Percentiles rank a stretch among this genome's conserved stretches.
These are phyloP conservation scores for Datisca glomerata DNA, from an alignment of 306 rosid species.

Conservation along the genomic window DNA sequence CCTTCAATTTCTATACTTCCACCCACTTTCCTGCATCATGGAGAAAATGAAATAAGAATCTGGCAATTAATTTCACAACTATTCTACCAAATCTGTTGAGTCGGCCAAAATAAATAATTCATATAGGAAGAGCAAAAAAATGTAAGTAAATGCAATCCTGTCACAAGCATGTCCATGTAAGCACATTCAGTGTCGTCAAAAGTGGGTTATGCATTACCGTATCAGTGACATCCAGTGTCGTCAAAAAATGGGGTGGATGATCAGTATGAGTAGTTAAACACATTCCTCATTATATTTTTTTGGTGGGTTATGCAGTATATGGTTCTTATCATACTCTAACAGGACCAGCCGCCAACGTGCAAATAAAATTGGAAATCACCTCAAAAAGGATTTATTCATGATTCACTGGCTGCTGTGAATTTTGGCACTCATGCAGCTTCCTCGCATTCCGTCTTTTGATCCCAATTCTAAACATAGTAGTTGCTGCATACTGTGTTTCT, in stretches of 20 bases:
- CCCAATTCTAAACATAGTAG: constrained; percentile 59
- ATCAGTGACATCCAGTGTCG: neutral
- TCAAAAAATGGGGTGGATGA: too few species aligned
- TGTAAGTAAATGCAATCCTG: too few species aligned
- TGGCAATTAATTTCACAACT: too few species aligned
- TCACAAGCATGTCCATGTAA: too few species aligned
- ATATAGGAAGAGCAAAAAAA: too few species aligned
- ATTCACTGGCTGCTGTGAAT: constrained; percentile 19
- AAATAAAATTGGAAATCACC: constrained; percentile 10
- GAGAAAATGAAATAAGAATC: too few species aligned
- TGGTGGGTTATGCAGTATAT: neutral
- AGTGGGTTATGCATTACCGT: neutral
- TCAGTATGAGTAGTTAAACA: too few species aligned
- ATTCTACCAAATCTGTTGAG: too few species aligned
- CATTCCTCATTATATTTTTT: neutral
- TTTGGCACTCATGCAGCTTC: constrained; percentile 34
- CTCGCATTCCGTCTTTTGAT: constrained; percentile 47
- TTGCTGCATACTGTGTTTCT: constrained; percentile 38
- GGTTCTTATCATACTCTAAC: neutral
- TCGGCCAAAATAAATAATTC: too few species aligned
- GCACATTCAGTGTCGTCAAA: too few species aligned
- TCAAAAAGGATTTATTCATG: constrained; percentile 13
- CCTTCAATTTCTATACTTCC: too few species aligned
- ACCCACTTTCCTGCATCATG: too few species aligned
- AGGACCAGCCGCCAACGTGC: constrained; percentile 1